Evolutionary conservation across 2,329 filamentous ascomycete genomes (phyloP).

Genomic region (Exophiala sp.): DNA sequence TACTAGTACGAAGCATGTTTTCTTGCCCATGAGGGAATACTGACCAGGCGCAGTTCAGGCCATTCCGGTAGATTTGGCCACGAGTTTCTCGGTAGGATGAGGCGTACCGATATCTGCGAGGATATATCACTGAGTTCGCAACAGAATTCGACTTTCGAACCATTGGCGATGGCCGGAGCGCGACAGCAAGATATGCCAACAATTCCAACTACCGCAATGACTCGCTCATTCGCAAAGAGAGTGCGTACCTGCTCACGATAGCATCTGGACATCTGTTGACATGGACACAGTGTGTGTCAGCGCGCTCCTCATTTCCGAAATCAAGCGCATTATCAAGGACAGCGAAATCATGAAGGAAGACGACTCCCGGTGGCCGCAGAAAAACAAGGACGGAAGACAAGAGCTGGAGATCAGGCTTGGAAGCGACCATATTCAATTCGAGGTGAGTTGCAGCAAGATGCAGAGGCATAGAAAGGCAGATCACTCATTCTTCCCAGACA

Average conservation of each 20-base stretch:
- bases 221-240: slow-evolving; percentile 98
- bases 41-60: slow-evolving; percentile 69
- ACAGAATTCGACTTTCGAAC: slow-evolving; percentile 94
- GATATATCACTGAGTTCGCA: slow-evolving; percentile 13
- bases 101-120: neutral
- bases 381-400: slow-evolving; percentile 97
- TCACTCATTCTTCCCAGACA: slow-evolving; percentile 57
- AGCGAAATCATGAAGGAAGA: slow-evolving; percentile 99
- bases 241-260: slow-evolving; percentile 52
- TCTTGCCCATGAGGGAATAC: slow-evolving; percentile 31
- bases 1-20: slow-evolving; percentile 73
- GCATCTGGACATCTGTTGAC: slow-evolving; percentile 21
- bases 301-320: slow-evolving; percentile 82
- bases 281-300: slow-evolving; percentile 80
- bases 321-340: slow-evolving; percentile 94
- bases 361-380: slow-evolving; percentile 96
- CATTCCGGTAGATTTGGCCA: slow-evolving; percentile 97
- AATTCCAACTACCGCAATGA: slow-evolving; percentile 99
- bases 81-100: slow-evolving; percentile 78
- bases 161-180: slow-evolving; percentile 86
- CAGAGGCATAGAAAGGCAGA: neutral
- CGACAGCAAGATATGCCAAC: slow-evolving; percentile 94
- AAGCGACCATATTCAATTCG: slow-evolving; percentile 95
- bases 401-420: slow-evolving; percentile 93
- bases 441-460: slow-evolving; percentile 55